Evolutionary conservation across 371 early-diverging fungal genomes (phyloP).

Genomic region (Blakeslea trispora): DNA sequence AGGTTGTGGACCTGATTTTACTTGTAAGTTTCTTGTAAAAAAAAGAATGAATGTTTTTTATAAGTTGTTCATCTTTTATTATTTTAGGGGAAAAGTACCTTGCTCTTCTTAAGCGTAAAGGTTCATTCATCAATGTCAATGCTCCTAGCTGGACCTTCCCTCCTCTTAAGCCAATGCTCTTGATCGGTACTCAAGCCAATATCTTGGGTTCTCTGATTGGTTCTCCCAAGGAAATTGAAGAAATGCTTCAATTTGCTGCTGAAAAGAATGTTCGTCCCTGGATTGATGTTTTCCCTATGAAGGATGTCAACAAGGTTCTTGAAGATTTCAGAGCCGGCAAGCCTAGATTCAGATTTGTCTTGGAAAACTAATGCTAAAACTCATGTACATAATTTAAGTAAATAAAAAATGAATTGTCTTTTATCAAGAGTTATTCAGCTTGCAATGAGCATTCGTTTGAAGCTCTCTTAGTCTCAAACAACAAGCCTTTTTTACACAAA

Average conservation of each 20-base stretch:
- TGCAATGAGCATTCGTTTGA: too few relatives aligned
- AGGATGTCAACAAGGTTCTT: conserved; percentile 59
- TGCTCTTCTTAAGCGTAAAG: conserved; percentile 43
- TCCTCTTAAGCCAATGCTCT: not conserved
- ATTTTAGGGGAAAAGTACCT: conserved; percentile 30
- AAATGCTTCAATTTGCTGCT: conserved; percentile 69
- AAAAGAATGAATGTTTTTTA: conserved; percentile 16
- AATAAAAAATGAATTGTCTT: too few relatives aligned
- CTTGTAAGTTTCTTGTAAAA: conserved; percentile 7
- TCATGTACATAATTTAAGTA: too few relatives aligned
- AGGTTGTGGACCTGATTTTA: conserved; percentile 14
- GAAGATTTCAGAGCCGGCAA: conserved; percentile 56
- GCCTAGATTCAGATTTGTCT: conserved; percentile 66
- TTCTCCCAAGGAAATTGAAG: conserved; percentile 41
- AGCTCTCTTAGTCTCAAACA: too few relatives aligned
- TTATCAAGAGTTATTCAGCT: too few relatives aligned
- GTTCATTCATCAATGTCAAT: conserved; percentile 58
- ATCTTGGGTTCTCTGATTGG: conserved; percentile 70
- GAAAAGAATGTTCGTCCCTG: conserved; percentile 60
- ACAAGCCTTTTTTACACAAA: too few relatives aligned
- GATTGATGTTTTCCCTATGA: conserved; percentile 61
- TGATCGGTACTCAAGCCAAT: conserved; percentile 31
- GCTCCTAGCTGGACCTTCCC: conserved; percentile 51
- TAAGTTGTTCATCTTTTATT: conserved; percentile 34
- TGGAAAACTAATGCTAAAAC: conserved; percentile 38